Base-by-base conservation (phyloP, 176 grass and related monocot species). In the Puccinellia tenuiflora region DNA sequence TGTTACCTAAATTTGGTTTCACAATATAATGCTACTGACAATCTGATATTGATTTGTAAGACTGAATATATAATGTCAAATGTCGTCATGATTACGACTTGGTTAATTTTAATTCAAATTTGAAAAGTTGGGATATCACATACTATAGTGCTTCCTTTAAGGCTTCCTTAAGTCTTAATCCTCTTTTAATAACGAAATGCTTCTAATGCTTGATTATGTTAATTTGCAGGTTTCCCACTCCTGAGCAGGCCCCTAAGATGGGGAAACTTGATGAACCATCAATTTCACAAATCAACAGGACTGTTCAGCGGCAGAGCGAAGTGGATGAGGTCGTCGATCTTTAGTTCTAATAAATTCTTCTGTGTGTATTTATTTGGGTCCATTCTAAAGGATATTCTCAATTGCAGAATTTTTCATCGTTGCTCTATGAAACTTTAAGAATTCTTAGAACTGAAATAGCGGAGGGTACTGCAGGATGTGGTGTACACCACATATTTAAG, bases 401-500 rank as follows among this genome's bases (percentile, higher is more conserved):
- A 72, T 81, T 90, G 52, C 78, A 94, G 90, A 85, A 80, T 6
- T 70, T 84, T 17, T 66, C 92, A 67, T 62, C 68, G 0, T 30
- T 64, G 25, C 81, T 94, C 50, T 92, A 48, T 54, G 11, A 89
- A 8, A 76, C 79, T 68, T 51, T 94, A 57, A 20, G 1, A 68
- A 11, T 18, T 62, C 87, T 94, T 37, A 86, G 92, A 75, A 10
- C 14, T 11, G 53, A 79, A 47, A 78, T 94, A 80, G 21, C 91
- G 37, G 62, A 94, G 68, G 74, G 69, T 26, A 11, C 7, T 38
- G 85, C 83, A 75, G 90, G 86, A 42, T 77, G 4, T 59, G 55
- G 38, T 79, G 78, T 79, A 60, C 85, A 94, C 75, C 92, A 94
- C 73, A 92, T 94, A 92, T 92, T 92, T 37, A 89, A 37, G 92